Evolutionary conservation across 495 filamentous ascomycete species (phyloP), one percentile per base, ranked within the genome.

Genomic region (Evansstolkia leycettana): DNA sequence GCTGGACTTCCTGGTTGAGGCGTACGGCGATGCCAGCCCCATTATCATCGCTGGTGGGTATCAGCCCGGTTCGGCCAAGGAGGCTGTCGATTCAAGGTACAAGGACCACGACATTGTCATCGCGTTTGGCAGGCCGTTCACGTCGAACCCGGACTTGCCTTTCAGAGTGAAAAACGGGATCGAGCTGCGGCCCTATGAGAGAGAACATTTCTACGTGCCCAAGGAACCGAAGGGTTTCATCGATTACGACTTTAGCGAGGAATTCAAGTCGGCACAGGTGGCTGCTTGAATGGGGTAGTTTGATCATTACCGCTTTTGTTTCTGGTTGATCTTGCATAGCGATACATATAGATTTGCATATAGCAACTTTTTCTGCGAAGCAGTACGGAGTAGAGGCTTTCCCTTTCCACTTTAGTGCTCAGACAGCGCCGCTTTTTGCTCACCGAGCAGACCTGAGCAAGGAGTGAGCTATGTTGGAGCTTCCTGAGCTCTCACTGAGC

Each of bases 121-220:
- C 37, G 69, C 64, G 0, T 80, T 80, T 54, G 81, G 81, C 13
- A 51, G 76, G 26, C 65, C 60, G 24, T 89, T 75, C 42, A 79
- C 81, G 36, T 62, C 77, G 37, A 88, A 72, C 37, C 82, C 82
- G 2, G 82, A 88, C 52, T 47, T 90, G 45, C 62, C 70, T 2
- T 83, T 74, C 46, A 61, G 74, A 36, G 37, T 87, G 7, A 52
- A 66, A 53, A 48, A 76, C 31, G 70, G 69, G 0, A 60, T 84
- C 27, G 47, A 54, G 17, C 54, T 85, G 25, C 60, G 50, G 16
- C 50, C 51, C 15, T 84, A 81, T 48, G 48, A 84, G 35, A 52
- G 73, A 3, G 46, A 57, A 0, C 65, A 60, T 0, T 84, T 86
- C 46, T 86, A 86, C 42, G 9, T 41, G 1, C 25, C 38, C n/a